Conservation (phyloP, 352 stramenopile species). For the Phytophthora hibernalis region DNA sequence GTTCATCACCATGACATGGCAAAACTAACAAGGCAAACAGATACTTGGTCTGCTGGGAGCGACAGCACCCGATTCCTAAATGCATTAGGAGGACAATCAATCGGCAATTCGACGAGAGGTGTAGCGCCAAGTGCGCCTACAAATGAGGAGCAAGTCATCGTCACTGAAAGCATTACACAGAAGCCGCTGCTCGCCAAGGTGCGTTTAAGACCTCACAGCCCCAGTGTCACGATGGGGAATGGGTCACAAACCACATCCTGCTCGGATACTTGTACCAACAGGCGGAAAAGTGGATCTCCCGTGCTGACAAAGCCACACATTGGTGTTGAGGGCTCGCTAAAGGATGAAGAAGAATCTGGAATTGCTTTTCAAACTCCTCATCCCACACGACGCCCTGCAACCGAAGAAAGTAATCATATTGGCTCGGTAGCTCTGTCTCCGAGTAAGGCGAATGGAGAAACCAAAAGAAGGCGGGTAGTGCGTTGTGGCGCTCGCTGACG, state of each 20-base stretch:
- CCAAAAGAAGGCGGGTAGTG: constrained; percentile 27
- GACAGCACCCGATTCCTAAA: constrained; percentile 20
- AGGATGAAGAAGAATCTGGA: constrained; percentile 3
- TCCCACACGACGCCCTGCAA: constrained; percentile 10
- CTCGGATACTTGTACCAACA: constrained; percentile 1
- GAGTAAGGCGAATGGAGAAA: constrained; percentile 19
- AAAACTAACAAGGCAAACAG: constrained; percentile 11
- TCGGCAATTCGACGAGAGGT: background rate
- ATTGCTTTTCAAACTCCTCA: constrained; percentile 21
- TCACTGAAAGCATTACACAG: constrained; percentile 31
- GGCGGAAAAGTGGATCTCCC: constrained; percentile 17
- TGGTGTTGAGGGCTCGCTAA: constrained; percentile 1
- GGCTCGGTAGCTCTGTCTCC: constrained; percentile 8
- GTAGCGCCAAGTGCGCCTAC: background rate
- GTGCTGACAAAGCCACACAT: constrained; percentile 10
- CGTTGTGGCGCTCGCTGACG: constrained; percentile 51
- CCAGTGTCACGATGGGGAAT: constrained; percentile 29
- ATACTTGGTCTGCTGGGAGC: background rate
- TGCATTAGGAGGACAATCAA: constrained; percentile 17
- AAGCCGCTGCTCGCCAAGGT: constrained; percentile 63
- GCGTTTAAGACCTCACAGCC: constrained; percentile 58
- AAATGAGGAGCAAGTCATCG: constrained; percentile 11
- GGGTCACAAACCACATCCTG: background rate
- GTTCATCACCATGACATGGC: constrained; percentile 40
- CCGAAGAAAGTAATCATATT: constrained; percentile 20